A percentile compares a stretch with the other conserved stretches of the same genome.
Evolutionary conservation across 768 basidiomycete genomes (phyloP).

Genomic region (Termitomyces sp.): DNA sequence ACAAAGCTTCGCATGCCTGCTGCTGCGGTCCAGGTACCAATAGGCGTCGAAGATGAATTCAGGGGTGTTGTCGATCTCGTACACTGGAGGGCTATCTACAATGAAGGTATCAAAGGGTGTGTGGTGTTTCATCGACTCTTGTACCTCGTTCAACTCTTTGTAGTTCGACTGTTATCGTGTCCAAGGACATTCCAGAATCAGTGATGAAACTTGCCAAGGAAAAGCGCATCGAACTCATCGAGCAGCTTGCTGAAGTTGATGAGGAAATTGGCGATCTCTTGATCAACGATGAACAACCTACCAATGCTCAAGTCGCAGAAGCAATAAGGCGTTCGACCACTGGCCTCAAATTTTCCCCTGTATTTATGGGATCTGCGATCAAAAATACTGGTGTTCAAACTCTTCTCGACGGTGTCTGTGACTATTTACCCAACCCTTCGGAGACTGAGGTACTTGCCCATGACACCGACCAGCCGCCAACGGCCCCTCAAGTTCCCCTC

Average conservation of each 20-base stretch:
- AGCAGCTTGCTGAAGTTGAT: slow-evolving; percentile 94
- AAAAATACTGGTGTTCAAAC: slow-evolving; percentile 97
- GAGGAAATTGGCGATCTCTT: slow-evolving; percentile 91
- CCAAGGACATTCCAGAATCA: slow-evolving; percentile 81
- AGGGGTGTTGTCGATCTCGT: slow-evolving; percentile 92
- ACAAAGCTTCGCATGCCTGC: slow-evolving; percentile 88
- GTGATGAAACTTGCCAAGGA: slow-evolving; percentile 69
- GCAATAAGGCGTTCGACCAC: slow-evolving; percentile 91
- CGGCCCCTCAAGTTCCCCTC: slow-evolving; percentile 67
- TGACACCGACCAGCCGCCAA: slow-evolving; percentile 64
- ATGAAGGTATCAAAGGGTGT: slow-evolving; percentile 92
- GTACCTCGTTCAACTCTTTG: neutral
- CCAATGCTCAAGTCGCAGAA: slow-evolving; percentile 62
- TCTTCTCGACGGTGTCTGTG: slow-evolving; percentile 89
- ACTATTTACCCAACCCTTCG: slow-evolving; percentile 88
- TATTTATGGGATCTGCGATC: slow-evolving; percentile 94
- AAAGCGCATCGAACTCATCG: slow-evolving; percentile 89
- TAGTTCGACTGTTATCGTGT: slow-evolving; percentile 73
- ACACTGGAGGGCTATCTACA: slow-evolving; percentile 91
- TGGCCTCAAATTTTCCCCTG: slow-evolving; percentile 87
- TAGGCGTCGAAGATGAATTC: slow-evolving; percentile 84
- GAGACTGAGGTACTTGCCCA: slow-evolving; percentile 78
- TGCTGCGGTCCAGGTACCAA: slow-evolving; percentile 94
- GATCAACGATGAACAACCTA: slow-evolving; percentile 77
- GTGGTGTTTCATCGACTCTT: slow-evolving; percentile 16